A percentile compares a stretch with the other conserved stretches of the same genome.
phyloP scores from a whole-genome alignment of 495 filamentous ascomycete genomes.

The Aspergillus heteromorphus region DNA sequence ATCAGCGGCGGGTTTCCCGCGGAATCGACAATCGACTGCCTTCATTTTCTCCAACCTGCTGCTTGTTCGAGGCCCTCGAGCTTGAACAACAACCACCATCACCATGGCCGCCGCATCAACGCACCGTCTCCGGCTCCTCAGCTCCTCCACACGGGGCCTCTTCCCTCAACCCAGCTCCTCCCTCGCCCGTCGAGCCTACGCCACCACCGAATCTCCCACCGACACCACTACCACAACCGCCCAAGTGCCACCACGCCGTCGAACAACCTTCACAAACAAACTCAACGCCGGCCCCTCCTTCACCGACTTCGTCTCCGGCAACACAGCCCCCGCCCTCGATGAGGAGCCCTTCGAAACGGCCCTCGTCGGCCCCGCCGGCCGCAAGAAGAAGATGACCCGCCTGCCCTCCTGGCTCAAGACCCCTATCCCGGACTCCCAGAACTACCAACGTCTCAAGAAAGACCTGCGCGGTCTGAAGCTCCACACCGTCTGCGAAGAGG shows the following conservation, averaged over 20 bases:
- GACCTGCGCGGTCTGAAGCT: constrained; percentile 85
- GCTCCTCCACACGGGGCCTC: constrained; percentile 23
- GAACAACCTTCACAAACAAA: constrained; percentile 72
- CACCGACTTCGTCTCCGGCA: constrained; percentile 67
- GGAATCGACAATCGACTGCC: constrained; percentile 25
- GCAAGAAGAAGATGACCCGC: constrained; percentile 81
- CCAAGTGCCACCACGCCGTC: constrained; percentile 31
- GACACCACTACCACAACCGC: constrained; percentile 34
- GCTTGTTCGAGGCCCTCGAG: constrained; percentile 4
- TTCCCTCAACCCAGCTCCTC: constrained; percentile 13
- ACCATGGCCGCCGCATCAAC: constrained; percentile 36
- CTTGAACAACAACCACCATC: constrained; percentile 11
- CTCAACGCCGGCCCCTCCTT: constrained; percentile 80
- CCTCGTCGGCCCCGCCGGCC: constrained; percentile 71
- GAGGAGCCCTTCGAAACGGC: constrained; percentile 64
- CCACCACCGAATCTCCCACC: constrained; percentile 38
- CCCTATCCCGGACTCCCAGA: constrained; percentile 75
- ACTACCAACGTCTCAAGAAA: constrained; percentile 89
- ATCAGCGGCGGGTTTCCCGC: constrained; percentile 19
- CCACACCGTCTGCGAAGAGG: constrained; percentile 97
- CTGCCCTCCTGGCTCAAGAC: constrained; percentile 95
- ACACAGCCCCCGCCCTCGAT: constrained; percentile 54
- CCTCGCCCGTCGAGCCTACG: constrained; percentile 30
- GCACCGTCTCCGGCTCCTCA: constrained; percentile 32
- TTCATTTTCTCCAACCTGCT: constrained; percentile 10